Base-by-base conservation (phyloP, 768 basidiomycete species). In the Kwoniella dendrophila region DNA sequence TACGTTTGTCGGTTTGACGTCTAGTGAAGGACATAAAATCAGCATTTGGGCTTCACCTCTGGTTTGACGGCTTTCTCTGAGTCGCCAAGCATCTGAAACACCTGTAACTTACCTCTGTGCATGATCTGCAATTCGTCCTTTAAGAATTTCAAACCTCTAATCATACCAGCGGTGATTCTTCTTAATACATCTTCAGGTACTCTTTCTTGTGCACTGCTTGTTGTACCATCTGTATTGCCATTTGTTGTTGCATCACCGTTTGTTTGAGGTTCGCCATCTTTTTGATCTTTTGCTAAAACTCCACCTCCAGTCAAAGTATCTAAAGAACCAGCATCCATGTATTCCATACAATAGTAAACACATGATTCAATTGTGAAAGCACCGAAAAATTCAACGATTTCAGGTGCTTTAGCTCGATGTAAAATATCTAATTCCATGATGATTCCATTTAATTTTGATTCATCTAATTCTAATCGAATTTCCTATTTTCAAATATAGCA, bases 351-450 rank as follows among this genome's bases (percentile, higher is more conserved):
- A 79, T 96, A 97, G 81, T 99, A 97, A 24, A 99, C 96, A 78
- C 95, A 99, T n/a, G 91, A 91, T 77, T 99, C 96, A 80, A 96
- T 93, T 80, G 96, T 97, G 82, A 99, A 99, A 3, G 96, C 96
- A 44, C 96, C 96, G 76, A 95, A 98, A 71, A 99, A 99, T 64
- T 98, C 96, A 72, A 99, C 91, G 68, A 98, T 98, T 74, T 90
- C 87, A 2, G 89, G 90, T 8, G 89, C 87, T 44, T 88, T 84
- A 2, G 94, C 94, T 27, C 93, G 90, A 79, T 99, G 96, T 6
- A 99, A 86, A 67, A 99, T 89, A 76, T 99, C 95, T 56, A 99
- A 89, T 75, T 99, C 96, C 89, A 97, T 98, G 71, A 99, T 88
- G 82, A 99, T 98, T 14, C 89, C 91, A 71, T 92, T 92, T 40